phyloP scores from a whole-genome alignment of 2,329 filamentous ascomycete species.

The Fusarium mangiferae region DNA sequence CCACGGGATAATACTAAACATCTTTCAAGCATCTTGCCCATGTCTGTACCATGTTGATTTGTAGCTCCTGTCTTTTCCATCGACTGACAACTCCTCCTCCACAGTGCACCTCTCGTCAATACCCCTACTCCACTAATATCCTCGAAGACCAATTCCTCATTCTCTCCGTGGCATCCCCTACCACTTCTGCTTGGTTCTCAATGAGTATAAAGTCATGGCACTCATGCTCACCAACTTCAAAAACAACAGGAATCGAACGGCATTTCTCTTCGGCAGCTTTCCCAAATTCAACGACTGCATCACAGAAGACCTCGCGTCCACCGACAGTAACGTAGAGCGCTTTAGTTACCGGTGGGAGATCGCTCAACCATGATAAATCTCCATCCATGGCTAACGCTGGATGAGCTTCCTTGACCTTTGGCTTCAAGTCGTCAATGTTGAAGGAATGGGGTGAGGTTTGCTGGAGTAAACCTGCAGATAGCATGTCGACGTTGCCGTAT shows the following conservation, averaged over 20 bases:
- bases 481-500: background rate
- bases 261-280: background rate
- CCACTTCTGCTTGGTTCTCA: background rate
- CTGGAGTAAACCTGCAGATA: background rate
- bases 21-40: too few relatives aligned
- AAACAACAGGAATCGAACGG: background rate
- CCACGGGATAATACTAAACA: too few relatives aligned
- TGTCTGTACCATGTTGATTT: background rate
- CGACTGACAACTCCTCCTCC: background rate
- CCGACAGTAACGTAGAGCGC: background rate
- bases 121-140: background rate
- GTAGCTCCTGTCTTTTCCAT: background rate
- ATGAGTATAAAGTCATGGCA: background rate
- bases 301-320: background rate
- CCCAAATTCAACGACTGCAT: background rate
- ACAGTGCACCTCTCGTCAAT: rapidly evolving
- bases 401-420: background rate
- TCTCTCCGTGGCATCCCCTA: background rate
- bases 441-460: background rate
- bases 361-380: background rate
- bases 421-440: rapidly evolving
- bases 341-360: rapidly evolving
- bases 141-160: background rate
- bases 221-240: background rate
- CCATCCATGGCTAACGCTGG: background rate